These are phyloP conservation scores for Citrus sp. DNA, from an alignment of 345 rosid genomes.

Conservation along the genomic window DNA sequence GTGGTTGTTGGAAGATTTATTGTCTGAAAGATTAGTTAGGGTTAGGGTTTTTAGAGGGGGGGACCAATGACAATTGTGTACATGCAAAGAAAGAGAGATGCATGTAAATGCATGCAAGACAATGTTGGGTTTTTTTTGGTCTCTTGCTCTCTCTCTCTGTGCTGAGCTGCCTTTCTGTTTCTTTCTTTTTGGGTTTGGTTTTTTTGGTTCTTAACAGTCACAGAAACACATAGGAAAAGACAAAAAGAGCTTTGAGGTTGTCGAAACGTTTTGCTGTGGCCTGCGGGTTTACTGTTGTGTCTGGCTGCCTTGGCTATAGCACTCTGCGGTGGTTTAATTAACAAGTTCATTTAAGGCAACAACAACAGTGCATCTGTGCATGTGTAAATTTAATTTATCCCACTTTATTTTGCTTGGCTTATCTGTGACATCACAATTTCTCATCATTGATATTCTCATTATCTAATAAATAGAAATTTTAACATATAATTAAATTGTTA, in stretches of 20 bases:
- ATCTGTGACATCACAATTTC: too few relatives aligned
- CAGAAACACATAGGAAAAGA: conserved; percentile 12
- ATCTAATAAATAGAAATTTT: too few relatives aligned
- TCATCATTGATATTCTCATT: too few relatives aligned
- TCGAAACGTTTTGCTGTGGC: background rate
- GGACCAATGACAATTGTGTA: conserved; percentile 32
- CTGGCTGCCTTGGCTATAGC: background rate
- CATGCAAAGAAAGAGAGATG: conserved; percentile 21
- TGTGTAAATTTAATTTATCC: background rate
- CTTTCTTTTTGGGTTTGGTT: conserved; percentile 21
- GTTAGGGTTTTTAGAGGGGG: conserved; percentile 11
- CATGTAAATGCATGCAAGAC: conserved; percentile 36
- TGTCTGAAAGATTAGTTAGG: conserved; percentile 19
- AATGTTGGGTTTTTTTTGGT: conserved; percentile 21
- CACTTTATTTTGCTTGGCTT: background rate
- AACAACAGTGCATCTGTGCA: background rate
- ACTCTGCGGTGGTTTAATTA: background rate
- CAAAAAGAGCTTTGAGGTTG: conserved; percentile 23
- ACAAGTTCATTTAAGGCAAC: background rate
- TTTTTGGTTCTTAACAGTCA: background rate
- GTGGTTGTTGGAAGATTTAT: conserved; percentile 30
- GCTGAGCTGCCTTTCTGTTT: conserved; percentile 18
- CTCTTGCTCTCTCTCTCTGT: background rate
- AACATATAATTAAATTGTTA: too few relatives aligned
- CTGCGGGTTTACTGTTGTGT: background rate